These are phyloP conservation scores for Debaryomyces prosopidis DNA, from an alignment of 805 yeast species.

Conservation along the genomic window DNA sequence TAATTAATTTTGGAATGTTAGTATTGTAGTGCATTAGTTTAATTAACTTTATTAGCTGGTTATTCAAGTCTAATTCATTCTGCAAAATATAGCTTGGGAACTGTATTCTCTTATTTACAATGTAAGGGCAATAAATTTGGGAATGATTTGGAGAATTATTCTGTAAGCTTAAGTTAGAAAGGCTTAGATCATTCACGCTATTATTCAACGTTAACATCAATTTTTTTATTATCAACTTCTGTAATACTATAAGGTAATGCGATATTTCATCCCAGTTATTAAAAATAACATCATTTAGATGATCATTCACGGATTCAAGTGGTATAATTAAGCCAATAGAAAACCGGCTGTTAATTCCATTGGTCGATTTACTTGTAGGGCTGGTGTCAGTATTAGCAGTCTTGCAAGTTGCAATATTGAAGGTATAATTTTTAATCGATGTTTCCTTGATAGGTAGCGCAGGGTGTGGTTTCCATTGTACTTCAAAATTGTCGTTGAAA, in stretches of 20 bases:
- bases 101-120: conserved; percentile 32
- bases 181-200: conserved; percentile 6
- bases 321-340: conserved; percentile 53
- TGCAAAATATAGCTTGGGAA: conserved; percentile 43
- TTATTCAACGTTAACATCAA: conserved; percentile 26
- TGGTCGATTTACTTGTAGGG: conserved; percentile 5
- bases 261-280: conserved; percentile 52
- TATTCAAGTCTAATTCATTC: conserved; percentile 43
- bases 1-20: conserved; percentile 49
- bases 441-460: conserved; percentile 32
- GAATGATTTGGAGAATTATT: neutral
- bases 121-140: conserved; percentile 17
- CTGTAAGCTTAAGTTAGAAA: neutral
- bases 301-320: conserved; percentile 27
- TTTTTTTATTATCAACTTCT: conserved; percentile 39
- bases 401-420: conserved; percentile 1
- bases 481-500: conserved; percentile 9
- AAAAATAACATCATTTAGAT: conserved; percentile 42
- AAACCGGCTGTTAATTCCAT: conserved; percentile 36
- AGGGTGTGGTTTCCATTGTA: conserved; percentile 46
- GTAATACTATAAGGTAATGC: conserved; percentile 39
- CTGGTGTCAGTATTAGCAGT: conserved; percentile 1
- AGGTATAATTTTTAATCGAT: conserved; percentile 10
- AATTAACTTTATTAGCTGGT: conserved; percentile 35
- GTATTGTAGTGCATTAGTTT: conserved; percentile 38